phyloP scores from a whole-genome alignment of 169 alveolate species.

The Eimeria necatrix region DNA sequence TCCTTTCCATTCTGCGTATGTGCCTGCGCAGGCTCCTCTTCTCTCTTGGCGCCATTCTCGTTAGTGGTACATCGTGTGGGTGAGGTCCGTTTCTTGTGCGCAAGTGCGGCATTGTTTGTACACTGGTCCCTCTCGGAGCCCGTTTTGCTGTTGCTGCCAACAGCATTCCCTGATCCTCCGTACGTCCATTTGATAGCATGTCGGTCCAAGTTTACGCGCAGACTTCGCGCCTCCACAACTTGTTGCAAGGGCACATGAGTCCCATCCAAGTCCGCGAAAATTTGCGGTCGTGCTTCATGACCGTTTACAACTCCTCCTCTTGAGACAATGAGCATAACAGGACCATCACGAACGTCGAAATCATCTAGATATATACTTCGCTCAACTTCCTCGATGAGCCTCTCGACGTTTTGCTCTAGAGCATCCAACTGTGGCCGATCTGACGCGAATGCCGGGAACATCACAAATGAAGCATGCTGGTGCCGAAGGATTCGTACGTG shows the following conservation, averaged over 20 bases:
- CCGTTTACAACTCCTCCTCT: constrained; percentile 47
- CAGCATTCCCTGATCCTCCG: not conserved
- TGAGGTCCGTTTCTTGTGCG: not conserved
- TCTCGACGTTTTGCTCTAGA: constrained; percentile 6
- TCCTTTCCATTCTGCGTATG: constrained; percentile 25
- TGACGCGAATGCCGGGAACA: not conserved
- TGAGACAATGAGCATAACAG: constrained; percentile 34
- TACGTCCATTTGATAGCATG: constrained; percentile 54
- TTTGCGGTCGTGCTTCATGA: constrained; percentile 4
- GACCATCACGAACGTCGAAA: constrained; percentile 23
- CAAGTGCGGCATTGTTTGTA: not conserved
- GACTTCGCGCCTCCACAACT: not conserved
- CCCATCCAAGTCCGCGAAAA: not conserved
- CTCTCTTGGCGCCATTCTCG: not conserved
- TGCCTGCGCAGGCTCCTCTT: not conserved
- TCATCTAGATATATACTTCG: constrained; percentile 15
- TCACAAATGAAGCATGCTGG: not conserved
- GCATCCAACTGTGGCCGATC: constrained; percentile 7
- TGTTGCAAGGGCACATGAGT: constrained; percentile 31
- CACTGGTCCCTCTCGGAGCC: not conserved
- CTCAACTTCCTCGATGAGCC: constrained; percentile 29
- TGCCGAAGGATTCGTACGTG: not conserved
- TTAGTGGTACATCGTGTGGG: not conserved
- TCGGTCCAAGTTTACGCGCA: constrained; percentile 4
- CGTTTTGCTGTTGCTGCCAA: not conserved